Evolutionary conservation across 2,329 filamentous ascomycete genomes (phyloP).

Genomic region (Laburnicola sp.): DNA sequence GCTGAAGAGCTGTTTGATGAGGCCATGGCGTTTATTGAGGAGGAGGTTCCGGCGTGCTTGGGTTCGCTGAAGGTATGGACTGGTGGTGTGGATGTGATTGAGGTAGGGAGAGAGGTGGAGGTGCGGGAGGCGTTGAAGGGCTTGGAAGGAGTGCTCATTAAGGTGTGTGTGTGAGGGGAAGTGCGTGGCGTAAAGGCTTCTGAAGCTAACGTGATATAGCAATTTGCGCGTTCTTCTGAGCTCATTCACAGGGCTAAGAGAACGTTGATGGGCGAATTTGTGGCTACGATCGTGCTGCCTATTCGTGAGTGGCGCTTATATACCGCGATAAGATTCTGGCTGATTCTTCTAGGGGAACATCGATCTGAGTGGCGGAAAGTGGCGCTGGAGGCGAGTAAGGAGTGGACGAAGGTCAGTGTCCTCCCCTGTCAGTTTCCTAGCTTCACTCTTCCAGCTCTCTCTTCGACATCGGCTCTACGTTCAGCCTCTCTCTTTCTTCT

Average conservation of each 20-base stretch:
- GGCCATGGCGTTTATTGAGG: conserved; percentile 12
- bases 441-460: too few relatives aligned
- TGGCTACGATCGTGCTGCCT: conserved; percentile 11
- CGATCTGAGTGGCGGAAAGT: conserved; percentile 15
- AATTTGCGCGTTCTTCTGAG: conserved; percentile 12
- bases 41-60: conserved; percentile 16
- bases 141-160: conserved; percentile 11
- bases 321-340: too few relatives aligned
- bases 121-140: conserved; percentile 11
- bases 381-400: conserved; percentile 14
- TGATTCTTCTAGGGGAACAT: conserved; percentile 9
- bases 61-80: conserved; percentile 17
- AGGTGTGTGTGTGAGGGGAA: too few relatives aligned
- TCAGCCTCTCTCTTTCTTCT: too few relatives aligned
- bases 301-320: conserved; percentile 8
- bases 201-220: conserved; percentile 6
- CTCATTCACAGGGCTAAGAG: conserved; percentile 10
- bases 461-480: not conserved
- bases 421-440: too few relatives aligned
- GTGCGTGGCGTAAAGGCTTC: not conserved
- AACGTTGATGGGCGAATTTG: conserved; percentile 15
- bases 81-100: conserved; percentile 1
- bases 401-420: conserved; percentile 16
- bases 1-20: conserved; percentile 15
- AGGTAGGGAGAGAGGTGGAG: conserved; percentile 3